These are phyloP conservation scores for Cephalotrichum gorgonifer DNA, from an alignment of 2,329 filamentous ascomycete species.

Conservation along the genomic window DNA sequence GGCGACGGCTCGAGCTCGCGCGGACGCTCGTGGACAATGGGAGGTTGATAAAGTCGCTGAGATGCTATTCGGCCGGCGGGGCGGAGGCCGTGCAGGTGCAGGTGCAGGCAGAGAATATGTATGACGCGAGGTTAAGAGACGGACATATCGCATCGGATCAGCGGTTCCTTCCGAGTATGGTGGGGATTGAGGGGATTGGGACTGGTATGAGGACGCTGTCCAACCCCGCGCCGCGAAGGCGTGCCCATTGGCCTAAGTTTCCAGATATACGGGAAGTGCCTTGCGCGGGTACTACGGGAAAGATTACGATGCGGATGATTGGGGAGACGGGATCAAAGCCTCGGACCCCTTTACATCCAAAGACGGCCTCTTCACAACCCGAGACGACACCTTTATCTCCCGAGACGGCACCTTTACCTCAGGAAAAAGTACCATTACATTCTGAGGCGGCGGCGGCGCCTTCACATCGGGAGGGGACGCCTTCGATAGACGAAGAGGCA, in stretches of 20 bases:
- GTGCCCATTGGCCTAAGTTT: background rate
- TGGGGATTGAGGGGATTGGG: background rate
- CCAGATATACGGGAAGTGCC: background rate
- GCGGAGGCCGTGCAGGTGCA: constrained; percentile 7
- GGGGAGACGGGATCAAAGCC: too few species aligned
- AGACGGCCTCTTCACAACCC: background rate
- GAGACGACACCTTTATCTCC: too few species aligned
- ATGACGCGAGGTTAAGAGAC: background rate
- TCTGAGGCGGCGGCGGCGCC: too few species aligned
- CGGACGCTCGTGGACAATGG: constrained; percentile 40
- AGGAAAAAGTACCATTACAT: too few species aligned
- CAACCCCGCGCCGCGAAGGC: background rate
- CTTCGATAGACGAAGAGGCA: too few species aligned
- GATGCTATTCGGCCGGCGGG: constrained; percentile 9
- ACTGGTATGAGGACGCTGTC: background rate
- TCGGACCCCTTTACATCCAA: too few species aligned
- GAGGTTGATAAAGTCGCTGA: constrained; percentile 8
- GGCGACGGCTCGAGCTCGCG: constrained; percentile 41
- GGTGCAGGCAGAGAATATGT: background rate
- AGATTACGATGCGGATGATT: background rate
- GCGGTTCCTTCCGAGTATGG: background rate
- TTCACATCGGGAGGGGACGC: too few species aligned
- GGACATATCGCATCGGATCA: background rate
- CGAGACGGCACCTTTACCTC: too few species aligned
- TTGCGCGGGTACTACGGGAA: background rate